These are phyloP conservation scores for Zea mays DNA, from an alignment of 176 grass and related monocot genomes.

Conservation along the genomic window DNA sequence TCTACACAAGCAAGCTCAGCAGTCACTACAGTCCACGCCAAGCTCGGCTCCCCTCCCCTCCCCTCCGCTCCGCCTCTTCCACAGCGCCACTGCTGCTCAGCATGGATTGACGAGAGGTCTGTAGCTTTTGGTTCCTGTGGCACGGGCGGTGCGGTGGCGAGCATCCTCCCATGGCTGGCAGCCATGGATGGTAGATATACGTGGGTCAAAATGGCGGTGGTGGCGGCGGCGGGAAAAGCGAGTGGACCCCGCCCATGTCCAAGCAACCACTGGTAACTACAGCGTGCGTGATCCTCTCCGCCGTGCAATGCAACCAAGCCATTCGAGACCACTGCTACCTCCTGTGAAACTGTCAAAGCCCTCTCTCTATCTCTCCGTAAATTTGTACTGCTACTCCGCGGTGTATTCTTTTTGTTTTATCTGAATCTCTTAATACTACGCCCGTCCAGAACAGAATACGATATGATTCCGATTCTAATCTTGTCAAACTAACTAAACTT, in stretches of 20 bases:
- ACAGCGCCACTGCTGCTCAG: background rate
- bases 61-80: background rate
- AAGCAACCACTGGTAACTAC: background rate
- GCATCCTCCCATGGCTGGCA: background rate
- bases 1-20: background rate
- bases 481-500: too few species aligned
- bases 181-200: background rate
- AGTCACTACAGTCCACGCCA: background rate
- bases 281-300: constrained; percentile 5
- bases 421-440: too few species aligned
- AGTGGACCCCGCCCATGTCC: constrained; percentile 8
- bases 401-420: too few species aligned
- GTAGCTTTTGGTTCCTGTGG: background rate
- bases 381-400: too few species aligned
- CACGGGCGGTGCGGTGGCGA: background rate
- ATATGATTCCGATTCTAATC: too few species aligned
- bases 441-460: too few species aligned
- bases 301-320: too few species aligned
- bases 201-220: constrained; percentile 34
- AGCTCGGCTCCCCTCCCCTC: background rate
- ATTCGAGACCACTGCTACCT: too few species aligned
- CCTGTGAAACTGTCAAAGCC: too few species aligned
- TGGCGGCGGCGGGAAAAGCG: background rate
- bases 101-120: background rate
- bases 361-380: too few species aligned